Conservation (phyloP, 2,329 filamentous ascomycete genomes). For the Xylariaceae sp. region DNA sequence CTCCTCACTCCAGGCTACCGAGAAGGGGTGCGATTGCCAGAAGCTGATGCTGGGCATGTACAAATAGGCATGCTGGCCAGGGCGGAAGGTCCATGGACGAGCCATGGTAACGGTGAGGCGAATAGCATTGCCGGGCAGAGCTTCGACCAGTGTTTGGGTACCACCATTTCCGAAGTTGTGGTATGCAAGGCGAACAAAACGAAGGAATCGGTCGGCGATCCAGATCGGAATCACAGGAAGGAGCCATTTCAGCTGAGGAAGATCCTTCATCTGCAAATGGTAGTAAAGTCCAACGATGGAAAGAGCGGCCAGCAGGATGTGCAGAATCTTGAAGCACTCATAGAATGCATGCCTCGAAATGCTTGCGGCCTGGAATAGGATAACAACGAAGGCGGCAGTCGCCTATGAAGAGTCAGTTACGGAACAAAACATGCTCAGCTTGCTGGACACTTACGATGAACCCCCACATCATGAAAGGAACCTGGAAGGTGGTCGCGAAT, state of each 20-base stretch:
- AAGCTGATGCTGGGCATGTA: conserved; percentile 70
- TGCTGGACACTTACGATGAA: conserved; percentile 50
- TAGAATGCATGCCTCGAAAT: conserved; percentile 74
- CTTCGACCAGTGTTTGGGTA: conserved; percentile 66
- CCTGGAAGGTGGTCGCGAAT: conserved; percentile 31
- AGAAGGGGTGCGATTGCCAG: conserved; percentile 77
- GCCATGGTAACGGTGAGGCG: conserved; percentile 71
- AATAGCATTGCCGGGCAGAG: conserved; percentile 70
- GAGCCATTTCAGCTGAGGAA: conserved; percentile 55
- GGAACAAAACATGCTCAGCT: neutral
- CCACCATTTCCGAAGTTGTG: conserved; percentile 64
- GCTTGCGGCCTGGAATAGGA: conserved; percentile 66
- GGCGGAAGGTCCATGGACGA: conserved; percentile 70
- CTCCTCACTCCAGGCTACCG: conserved; percentile 73
- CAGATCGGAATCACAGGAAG: conserved; percentile 63
- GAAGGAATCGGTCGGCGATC: conserved; percentile 57
- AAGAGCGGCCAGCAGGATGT: conserved; percentile 60
- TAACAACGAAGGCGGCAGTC: conserved; percentile 55
- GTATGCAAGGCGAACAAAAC: conserved; percentile 57
- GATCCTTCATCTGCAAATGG: conserved; percentile 52
- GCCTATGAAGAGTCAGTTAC: conserved; percentile 34
- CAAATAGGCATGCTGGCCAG: conserved; percentile 75
- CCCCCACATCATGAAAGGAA: conserved; percentile 53
- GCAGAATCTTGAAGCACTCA: conserved; percentile 70
- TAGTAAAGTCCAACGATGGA: conserved; percentile 63